These are phyloP conservation scores for Apiospora pterosperma DNA, from an alignment of 2,329 filamentous ascomycete species.

Conservation along the genomic window DNA sequence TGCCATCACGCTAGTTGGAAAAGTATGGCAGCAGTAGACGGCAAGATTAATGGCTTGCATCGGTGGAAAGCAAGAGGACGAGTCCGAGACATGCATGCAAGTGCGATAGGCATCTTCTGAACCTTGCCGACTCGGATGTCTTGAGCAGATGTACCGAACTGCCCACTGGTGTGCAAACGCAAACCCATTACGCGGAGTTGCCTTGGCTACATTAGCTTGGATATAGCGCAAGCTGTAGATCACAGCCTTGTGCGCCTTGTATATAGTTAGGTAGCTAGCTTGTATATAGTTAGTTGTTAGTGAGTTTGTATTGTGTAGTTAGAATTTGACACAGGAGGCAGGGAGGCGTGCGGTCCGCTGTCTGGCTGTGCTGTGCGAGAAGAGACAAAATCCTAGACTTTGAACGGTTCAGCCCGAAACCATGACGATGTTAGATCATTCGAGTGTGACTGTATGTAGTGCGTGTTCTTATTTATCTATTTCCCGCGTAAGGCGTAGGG, in stretches of 20 bases:
- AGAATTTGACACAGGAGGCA: background rate
- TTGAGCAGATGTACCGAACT: background rate
- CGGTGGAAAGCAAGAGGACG: background rate
- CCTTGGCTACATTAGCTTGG: background rate
- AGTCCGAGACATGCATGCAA: background rate
- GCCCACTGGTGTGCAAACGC: background rate
- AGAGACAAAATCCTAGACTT: background rate
- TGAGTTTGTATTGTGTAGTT: too few relatives aligned
- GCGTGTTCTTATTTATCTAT: background rate
- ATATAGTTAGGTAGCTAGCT: background rate
- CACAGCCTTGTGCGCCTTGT: background rate
- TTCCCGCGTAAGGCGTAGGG: background rate
- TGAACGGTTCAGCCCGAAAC: slow-evolving; percentile 1
- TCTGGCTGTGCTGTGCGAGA: background rate
- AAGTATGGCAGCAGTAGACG: background rate
- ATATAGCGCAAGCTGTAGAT: background rate
- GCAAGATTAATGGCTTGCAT: background rate
- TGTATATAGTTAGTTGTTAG: too few relatives aligned
- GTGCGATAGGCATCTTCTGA: background rate
- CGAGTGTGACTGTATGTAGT: background rate
- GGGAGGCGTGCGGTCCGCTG: background rate
- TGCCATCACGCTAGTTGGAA: background rate
- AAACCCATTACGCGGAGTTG: background rate
- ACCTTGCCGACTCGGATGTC: background rate
- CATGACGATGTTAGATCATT: background rate